A percentile compares a stretch with the other conserved stretches of the same genome.
Conservation (phyloP, 805 yeast genomes). For the Maudiozyma barnettii region DNA sequence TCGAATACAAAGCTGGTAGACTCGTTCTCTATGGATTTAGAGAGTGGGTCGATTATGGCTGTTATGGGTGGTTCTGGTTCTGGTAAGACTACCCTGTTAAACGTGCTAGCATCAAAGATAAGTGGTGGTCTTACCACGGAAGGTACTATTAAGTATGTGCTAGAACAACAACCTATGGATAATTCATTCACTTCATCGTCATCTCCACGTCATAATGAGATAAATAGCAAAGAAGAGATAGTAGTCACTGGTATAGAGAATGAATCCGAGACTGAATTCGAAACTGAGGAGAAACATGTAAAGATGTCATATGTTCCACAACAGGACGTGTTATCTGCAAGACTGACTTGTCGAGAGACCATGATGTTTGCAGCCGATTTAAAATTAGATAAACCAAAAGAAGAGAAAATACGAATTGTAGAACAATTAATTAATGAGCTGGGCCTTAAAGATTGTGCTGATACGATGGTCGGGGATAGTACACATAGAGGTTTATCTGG, state of each 20-base stretch:
- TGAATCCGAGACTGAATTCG: neutral
- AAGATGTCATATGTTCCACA: conserved; percentile 57
- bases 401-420: conserved; percentile 42
- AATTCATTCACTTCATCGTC: neutral
- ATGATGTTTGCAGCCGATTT: conserved; percentile 62
- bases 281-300: conserved; percentile 5
- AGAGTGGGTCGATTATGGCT: conserved; percentile 58
- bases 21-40: conserved; percentile 49
- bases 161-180: conserved; percentile 6
- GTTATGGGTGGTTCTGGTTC: conserved; percentile 84
- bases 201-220: neutral
- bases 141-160: conserved; percentile 33
- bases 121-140: conserved; percentile 32
- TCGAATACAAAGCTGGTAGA: conserved; percentile 34
- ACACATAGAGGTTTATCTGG: conserved; percentile 63
- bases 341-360: conserved; percentile 64
- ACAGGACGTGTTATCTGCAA: conserved; percentile 63
- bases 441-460: conserved; percentile 54
- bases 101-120: conserved; percentile 49
- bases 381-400: conserved; percentile 40
- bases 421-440: conserved; percentile 52
- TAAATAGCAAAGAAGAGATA: neutral
- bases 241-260: neutral
- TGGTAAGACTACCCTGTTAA: conserved; percentile 74
- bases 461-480: conserved; percentile 49